A percentile compares a stretch with the other conserved stretches of the same genome.
These are phyloP conservation scores for Scutellaria baicalensis DNA, from an alignment of 257 asterid species.

Conservation along the genomic window DNA sequence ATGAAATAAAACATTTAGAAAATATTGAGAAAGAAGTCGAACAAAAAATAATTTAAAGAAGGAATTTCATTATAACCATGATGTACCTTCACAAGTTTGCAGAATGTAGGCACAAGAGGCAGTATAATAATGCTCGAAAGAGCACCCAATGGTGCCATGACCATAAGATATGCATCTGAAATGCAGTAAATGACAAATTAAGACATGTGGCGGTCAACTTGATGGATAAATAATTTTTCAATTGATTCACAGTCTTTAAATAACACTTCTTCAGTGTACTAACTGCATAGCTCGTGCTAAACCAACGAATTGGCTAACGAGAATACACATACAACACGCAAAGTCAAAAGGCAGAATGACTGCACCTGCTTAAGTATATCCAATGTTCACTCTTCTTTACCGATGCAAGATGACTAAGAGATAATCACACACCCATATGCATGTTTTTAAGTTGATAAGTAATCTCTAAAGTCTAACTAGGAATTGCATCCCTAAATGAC, in stretches of 20 bases:
- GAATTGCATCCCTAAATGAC: conserved; percentile 4
- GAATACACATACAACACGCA: background rate
- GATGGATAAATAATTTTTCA: background rate
- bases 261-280: background rate
- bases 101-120: conserved; percentile 40
- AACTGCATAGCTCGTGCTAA: background rate
- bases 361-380: background rate
- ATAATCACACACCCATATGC: background rate
- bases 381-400: background rate
- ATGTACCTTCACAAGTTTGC: conserved; percentile 34
- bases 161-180: conserved; percentile 46
- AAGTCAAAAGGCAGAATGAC: background rate
- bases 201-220: background rate
- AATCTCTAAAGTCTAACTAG: background rate
- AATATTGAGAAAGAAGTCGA: background rate
- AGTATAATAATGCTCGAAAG: conserved; percentile 35
- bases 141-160: conserved; percentile 43
- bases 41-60: conserved; percentile 5
- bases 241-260: background rate
- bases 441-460: background rate
- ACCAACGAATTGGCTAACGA: background rate
- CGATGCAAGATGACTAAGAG: background rate
- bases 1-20: conserved; percentile 1
- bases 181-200: background rate
- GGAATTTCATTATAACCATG: background rate